Conservation (phyloP, 768 basidiomycete species). For the Cantharellus anzutake region DNA sequence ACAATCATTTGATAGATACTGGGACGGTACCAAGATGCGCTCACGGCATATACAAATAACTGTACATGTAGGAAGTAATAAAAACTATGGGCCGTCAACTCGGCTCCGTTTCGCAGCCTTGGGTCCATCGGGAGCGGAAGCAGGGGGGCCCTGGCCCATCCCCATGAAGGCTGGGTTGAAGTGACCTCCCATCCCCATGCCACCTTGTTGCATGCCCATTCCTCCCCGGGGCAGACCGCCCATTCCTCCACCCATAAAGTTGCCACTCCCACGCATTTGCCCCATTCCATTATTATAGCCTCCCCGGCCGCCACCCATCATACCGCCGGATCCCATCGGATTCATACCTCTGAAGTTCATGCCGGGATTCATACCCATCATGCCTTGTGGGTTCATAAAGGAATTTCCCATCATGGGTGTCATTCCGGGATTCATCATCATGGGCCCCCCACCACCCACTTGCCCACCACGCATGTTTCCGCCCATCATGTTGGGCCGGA, state of each 20-base stretch:
- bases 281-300: not conserved
- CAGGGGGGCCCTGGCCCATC: not conserved
- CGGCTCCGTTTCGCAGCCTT: not conserved
- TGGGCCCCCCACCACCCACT: not conserved
- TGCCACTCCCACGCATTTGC: not conserved
- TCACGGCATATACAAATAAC: too few species aligned
- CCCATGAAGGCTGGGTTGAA: not conserved
- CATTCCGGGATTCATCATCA: not conserved
- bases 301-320: not conserved
- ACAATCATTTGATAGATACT: too few species aligned
- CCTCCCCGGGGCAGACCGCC: not conserved
- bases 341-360: not conserved
- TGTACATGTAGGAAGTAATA: too few species aligned
- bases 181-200: not conserved
- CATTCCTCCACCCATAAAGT: not conserved
- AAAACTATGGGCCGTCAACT: not conserved
- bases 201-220: not conserved
- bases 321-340: not conserved
- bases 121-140: not conserved
- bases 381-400: not conserved
- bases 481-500: not conserved
- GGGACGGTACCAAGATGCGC: too few species aligned
- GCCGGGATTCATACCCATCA: not conserved
- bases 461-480: not conserved
- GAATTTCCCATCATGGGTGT: not conserved